Percentiles rank a stretch among this genome's conserved stretches.
These are phyloP conservation scores for Candida caryicola DNA, from an alignment of 805 yeast genomes.

Conservation along the genomic window DNA sequence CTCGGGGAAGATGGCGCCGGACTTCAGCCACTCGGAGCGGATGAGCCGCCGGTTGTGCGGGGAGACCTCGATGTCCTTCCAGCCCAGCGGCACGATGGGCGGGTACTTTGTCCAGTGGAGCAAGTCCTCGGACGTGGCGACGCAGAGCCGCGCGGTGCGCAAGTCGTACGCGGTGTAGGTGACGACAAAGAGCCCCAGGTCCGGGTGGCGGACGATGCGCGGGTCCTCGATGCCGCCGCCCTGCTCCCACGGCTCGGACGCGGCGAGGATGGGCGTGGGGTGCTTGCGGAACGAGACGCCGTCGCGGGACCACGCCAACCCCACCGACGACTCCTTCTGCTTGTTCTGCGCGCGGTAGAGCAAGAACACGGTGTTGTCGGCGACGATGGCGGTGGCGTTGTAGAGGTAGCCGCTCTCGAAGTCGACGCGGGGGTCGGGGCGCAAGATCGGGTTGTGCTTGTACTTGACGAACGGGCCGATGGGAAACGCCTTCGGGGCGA, in stretches of 20 bases:
- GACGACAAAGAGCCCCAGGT: conserved; percentile 31
- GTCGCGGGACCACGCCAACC: conserved; percentile 41
- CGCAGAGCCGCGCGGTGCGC: conserved; percentile 34
- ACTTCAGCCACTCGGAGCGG: conserved; percentile 39
- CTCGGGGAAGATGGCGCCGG: conserved; percentile 39
- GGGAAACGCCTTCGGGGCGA: conserved; percentile 36
- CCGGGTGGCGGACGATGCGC: conserved; percentile 38
- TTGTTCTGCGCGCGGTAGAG: conserved; percentile 40
- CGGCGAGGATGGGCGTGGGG: conserved; percentile 29
- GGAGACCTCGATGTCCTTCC: conserved; percentile 33
- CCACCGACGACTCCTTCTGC: conserved; percentile 32
- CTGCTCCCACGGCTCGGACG: conserved; percentile 39
- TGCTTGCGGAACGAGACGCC: conserved; percentile 33
- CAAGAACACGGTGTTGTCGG: conserved; percentile 34
- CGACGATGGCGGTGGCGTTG: conserved; percentile 43
- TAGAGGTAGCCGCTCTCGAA: conserved; percentile 40
- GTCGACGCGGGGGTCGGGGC: conserved; percentile 35
- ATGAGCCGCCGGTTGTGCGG: conserved; percentile 24
- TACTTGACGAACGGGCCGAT: conserved; percentile 41
- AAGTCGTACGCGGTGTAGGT: conserved; percentile 43
- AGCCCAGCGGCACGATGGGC: conserved; percentile 28
- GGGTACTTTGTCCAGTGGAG: conserved; percentile 39
- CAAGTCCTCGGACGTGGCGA: conserved; percentile 36
- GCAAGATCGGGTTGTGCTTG: conserved; percentile 35
- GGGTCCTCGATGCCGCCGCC: conserved; percentile 46